Evolutionary conservation across 1,284 basidiomycete genomes (phyloP).

Genomic region (Phylloboletellus chloephorus): DNA sequence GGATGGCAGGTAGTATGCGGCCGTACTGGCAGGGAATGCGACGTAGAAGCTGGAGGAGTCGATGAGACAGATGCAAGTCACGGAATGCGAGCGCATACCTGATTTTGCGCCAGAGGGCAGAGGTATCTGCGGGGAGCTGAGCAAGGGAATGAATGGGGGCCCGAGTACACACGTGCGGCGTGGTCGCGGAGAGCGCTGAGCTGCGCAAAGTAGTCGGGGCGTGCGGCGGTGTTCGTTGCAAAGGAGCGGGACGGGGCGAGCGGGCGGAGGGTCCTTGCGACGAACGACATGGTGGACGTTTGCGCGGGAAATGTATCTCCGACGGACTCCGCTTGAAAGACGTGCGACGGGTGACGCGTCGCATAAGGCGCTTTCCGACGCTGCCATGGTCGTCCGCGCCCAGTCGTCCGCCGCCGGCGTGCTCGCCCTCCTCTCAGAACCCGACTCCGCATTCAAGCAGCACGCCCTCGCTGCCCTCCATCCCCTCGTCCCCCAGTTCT

Average conservation of each 20-base stretch:
- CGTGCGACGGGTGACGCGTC: constrained; percentile 27
- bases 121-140: constrained; percentile 50
- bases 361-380: constrained; percentile 13
- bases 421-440: constrained; percentile 83
- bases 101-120: constrained; percentile 80
- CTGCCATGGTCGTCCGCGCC: constrained; percentile 51
- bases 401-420: constrained; percentile 85
- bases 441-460: constrained; percentile 81
- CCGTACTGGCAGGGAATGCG: constrained; percentile 68
- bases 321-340: constrained; percentile 28
- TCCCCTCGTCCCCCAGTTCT: constrained; percentile 85
- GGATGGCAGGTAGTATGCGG: not conserved
- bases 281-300: constrained; percentile 47
- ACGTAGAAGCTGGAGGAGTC: constrained; percentile 58
- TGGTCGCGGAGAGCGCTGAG: constrained; percentile 60
- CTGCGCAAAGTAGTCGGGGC: constrained; percentile 47
- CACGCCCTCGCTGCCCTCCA: constrained; percentile 84
- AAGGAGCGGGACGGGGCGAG: constrained; percentile 38
- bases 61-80: not conserved
- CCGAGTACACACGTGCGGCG: constrained; percentile 48
- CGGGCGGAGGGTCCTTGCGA: constrained; percentile 46
- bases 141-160: not conserved
- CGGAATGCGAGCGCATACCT: constrained; percentile 44
- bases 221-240: constrained; percentile 35
- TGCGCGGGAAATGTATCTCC: constrained; percentile 17